phyloP scores from a whole-genome alignment of 257 asterid genomes.

The Knoxia roxburghii region DNA sequence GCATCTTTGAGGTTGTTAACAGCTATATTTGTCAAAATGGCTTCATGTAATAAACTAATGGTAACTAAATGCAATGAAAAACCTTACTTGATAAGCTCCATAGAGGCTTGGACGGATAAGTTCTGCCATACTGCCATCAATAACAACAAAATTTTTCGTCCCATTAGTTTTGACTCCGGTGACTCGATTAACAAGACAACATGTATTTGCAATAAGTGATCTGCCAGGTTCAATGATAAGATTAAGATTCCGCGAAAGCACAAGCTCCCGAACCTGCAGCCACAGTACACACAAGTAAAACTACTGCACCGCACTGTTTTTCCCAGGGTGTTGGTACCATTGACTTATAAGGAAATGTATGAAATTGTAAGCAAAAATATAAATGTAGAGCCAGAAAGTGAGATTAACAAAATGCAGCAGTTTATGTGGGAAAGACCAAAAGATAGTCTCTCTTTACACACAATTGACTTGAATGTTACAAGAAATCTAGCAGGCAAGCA shows the following conservation, averaged over 20 bases:
- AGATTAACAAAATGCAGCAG: background rate
- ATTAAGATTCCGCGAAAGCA: slow-evolving; percentile 71
- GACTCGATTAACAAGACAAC: slow-evolving; percentile 85
- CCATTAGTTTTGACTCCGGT: slow-evolving; percentile 97
- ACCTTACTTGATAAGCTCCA: slow-evolving; percentile 76
- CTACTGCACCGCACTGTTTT: background rate
- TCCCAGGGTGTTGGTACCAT: background rate
- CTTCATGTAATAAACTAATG: background rate
- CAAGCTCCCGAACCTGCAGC: slow-evolving; percentile 76
- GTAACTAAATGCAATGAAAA: background rate
- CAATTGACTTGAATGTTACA: background rate
- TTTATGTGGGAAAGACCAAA: background rate
- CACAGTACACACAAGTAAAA: slow-evolving; percentile 15
- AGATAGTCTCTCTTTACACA: background rate
- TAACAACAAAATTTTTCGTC: slow-evolving; percentile 74
- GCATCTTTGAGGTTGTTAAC: background rate
- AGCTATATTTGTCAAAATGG: background rate
- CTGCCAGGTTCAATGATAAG: slow-evolving; percentile 96
- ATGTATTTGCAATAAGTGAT: slow-evolving; percentile 90
- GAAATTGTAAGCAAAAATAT: background rate
- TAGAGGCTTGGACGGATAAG: slow-evolving; percentile 95
- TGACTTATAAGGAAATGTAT: background rate
- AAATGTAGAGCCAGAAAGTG: background rate
- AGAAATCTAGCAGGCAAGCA: background rate
- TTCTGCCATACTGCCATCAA: slow-evolving; percentile 98